phyloP scores from a whole-genome alignment of 805 yeast species.

The Candida jianshihensis region DNA sequence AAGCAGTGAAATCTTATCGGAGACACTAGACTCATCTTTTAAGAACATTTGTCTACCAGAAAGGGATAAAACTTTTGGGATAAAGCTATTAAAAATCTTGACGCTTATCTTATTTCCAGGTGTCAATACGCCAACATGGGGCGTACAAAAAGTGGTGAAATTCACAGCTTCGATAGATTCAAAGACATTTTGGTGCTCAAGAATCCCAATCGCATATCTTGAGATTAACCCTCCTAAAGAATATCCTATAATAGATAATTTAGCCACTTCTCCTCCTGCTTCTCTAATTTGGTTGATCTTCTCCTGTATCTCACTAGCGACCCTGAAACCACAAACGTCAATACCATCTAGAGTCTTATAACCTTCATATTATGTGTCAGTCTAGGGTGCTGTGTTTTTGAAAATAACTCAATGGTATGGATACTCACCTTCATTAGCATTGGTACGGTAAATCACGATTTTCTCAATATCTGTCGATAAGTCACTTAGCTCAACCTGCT shows the following conservation, averaged over 20 bases:
- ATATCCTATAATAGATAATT: conserved; percentile 73
- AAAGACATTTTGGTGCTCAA: conserved; percentile 48
- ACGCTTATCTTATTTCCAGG: conserved; percentile 49
- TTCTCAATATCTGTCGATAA: conserved; percentile 17
- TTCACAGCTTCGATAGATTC: conserved; percentile 48
- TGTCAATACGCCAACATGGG: conserved; percentile 63
- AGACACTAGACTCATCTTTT: conserved; percentile 33
- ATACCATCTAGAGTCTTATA: conserved; percentile 82
- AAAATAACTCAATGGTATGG: conserved; percentile 5
- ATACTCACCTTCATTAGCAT: conserved; percentile 15
- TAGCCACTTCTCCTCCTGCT: conserved; percentile 31
- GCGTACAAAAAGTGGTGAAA: conserved; percentile 58
- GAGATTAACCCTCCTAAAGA: conserved; percentile 81
- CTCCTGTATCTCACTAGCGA: conserved; percentile 55
- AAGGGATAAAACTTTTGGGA: conserved; percentile 58
- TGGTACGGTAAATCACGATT: conserved; percentile 17
- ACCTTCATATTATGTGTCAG: conserved; percentile 32
- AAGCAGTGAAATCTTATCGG: conserved; percentile 47
- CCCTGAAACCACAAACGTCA: conserved; percentile 74
- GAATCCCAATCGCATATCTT: conserved; percentile 69
- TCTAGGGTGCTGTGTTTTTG: conserved; percentile 39
- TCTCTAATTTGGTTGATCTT: conserved; percentile 26
- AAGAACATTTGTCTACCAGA: conserved; percentile 73
- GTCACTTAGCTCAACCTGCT: conserved; percentile 33
- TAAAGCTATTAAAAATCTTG: conserved; percentile 51